phyloP scores from a whole-genome alignment of 306 rosid species.

The Cyamopsis tetragonoloba region DNA sequence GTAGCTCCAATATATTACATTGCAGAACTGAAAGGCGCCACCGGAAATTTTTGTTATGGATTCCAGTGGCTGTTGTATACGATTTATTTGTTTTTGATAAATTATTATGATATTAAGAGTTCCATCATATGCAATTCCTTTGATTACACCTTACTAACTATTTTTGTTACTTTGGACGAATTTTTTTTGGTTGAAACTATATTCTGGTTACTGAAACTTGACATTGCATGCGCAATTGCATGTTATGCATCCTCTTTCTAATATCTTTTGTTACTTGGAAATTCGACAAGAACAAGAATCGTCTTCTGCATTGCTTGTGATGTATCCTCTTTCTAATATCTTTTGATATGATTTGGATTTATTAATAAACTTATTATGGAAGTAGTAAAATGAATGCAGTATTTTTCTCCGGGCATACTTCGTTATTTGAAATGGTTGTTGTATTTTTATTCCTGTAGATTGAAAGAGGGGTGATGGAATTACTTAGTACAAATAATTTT shows the following conservation, averaged over 20 bases:
- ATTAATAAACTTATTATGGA: neutral
- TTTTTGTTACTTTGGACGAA: too few species aligned
- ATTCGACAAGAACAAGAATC: neutral
- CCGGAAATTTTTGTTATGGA: conserved; percentile 19
- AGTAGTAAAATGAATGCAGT: neutral
- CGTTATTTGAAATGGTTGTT: too few species aligned
- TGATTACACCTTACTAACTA: neutral
- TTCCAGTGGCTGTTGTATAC: conserved; percentile 18
- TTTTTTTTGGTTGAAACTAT: too few species aligned
- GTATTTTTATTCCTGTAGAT: too few species aligned
- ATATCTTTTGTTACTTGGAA: neutral
- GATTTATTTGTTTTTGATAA: neutral
- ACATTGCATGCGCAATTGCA: conserved; percentile 77
- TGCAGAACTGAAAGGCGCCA: conserved; percentile 9
- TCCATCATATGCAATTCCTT: neutral
- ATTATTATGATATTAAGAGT: conserved; percentile 7
- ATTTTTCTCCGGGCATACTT: too few species aligned
- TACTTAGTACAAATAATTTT: too few species aligned
- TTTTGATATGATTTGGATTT: neutral
- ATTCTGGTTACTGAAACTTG: too few species aligned
- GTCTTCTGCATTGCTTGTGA: neutral
- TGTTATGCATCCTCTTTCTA: neutral
- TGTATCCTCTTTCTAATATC: neutral
- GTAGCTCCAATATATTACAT: neutral
- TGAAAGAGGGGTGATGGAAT: too few species aligned